Base-by-base conservation (phyloP, 1,284 basidiomycete species). In the Heliocybe sulcata region DNA sequence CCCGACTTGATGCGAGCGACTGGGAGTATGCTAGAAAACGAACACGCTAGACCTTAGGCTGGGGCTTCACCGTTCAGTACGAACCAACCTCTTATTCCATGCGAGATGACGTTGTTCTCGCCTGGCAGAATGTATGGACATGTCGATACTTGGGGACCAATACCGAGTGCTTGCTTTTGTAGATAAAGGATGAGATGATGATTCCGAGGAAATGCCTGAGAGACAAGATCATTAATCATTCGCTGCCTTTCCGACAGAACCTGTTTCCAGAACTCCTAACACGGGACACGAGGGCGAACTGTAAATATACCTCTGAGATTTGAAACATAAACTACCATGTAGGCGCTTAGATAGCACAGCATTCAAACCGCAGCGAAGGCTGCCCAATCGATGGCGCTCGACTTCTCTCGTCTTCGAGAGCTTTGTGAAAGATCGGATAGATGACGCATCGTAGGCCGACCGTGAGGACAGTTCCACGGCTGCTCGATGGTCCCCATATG, bases 391-490 rank as follows among this genome's bases (percentile, higher is more conserved):
- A 42, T 20, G 16, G 38, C 8, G 16, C 6, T 8, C 16, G 38
- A 42, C 8, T 20, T 6, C 6, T n/a, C 8, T 20, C 19, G 4
- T 42, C 16, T 6, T 42, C 16, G 38, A 16, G 38, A 42, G 33
- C 3, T 29, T 33, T 12, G 10, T 26, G 51, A 31, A 52, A 79
- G 63, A 63, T 85, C 82, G 25, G 72, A 71, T 26, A 94, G 70
- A 73, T 94, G 92, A 23, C 95, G 84, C 93, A 98, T 97, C 6
- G 95, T 99, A 1, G 96, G 96, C 47, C 95, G 75, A 2, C 95
- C 95, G 66, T 98, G 95, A 1, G 96, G 95, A 66, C 95, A 98
- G 58, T 96, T 93, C 94, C 97, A 99, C 0, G 95, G 97, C 65
- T 98, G 94, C 62, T 98, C 92, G 76, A 99, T 94, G 6, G 81